These are phyloP conservation scores for Exutisphaerella laricina DNA, from an alignment of 2,329 filamentous ascomycete species.

Conservation along the genomic window DNA sequence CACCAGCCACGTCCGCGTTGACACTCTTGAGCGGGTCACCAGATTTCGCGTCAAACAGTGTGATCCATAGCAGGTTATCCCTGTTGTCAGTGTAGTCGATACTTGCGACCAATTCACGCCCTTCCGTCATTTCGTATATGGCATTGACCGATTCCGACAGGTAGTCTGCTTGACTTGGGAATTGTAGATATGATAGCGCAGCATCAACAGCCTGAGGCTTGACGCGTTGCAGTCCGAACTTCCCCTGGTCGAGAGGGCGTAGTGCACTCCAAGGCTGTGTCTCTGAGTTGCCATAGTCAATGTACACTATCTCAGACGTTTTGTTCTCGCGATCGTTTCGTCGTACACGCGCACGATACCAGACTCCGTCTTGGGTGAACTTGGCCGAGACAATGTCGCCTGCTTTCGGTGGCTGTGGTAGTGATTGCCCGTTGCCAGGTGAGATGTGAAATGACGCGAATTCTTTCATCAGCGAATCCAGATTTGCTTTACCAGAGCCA, in stretches of 20 bases:
- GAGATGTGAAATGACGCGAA: slow-evolving; percentile 90
- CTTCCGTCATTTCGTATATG: slow-evolving; percentile 66
- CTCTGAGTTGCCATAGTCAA: slow-evolving; percentile 96
- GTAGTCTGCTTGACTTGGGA: slow-evolving; percentile 77
- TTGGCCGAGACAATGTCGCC: slow-evolving; percentile 88
- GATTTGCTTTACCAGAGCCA: slow-evolving; percentile 74
- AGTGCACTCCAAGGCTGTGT: slow-evolving; percentile 78
- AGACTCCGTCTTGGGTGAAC: slow-evolving; percentile 82
- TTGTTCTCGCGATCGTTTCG: slow-evolving; percentile 85
- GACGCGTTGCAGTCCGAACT: slow-evolving; percentile 76
- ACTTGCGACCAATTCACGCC: slow-evolving; percentile 74
- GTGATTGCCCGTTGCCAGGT: slow-evolving; percentile 67
- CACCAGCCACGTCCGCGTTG: slow-evolving; percentile 78
- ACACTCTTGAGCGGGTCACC: slow-evolving; percentile 66
- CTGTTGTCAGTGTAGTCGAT: slow-evolving; percentile 76
- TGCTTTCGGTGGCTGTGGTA: slow-evolving; percentile 74
- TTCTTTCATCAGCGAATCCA: slow-evolving; percentile 82
- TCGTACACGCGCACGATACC: slow-evolving; percentile 89
- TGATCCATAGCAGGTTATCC: slow-evolving; percentile 73
- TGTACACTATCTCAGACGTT: slow-evolving; percentile 83
- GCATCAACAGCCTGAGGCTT: slow-evolving; percentile 85
- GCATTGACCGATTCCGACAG: slow-evolving; percentile 71
- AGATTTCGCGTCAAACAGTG: slow-evolving; percentile 71
- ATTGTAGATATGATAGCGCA: slow-evolving; percentile 79
- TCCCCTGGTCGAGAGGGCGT: slow-evolving; percentile 69